Evolutionary conservation across 805 yeast genomes (phyloP), one percentile per base, ranked within the genome.

Genomic region (Ogataea glucozyma): DNA sequence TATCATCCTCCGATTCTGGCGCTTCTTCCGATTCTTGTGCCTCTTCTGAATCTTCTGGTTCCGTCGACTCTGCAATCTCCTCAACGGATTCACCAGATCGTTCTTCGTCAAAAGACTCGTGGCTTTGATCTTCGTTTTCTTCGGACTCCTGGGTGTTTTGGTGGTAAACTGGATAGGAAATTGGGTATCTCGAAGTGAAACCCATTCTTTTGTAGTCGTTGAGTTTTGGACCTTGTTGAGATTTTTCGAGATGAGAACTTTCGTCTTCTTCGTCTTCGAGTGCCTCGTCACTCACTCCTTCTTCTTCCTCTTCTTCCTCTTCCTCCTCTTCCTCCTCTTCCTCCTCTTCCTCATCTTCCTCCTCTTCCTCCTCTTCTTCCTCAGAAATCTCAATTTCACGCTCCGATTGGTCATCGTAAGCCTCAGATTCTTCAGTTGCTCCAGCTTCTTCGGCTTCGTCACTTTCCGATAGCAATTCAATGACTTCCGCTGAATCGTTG

Each of bases 381-480:
- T 40, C 47, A 7, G 38, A 38, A 5, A 32, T 41, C n/a, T 14
- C 45, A n/a, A 38, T 46, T 22, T 43, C 44, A 20, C 26, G 38
- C 24, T 46, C 47, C 19, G 39, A 39, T 38, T 41, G 49, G 18
- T 26, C 38, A 23, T 40, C 36, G 16, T 38, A 39, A 13, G 41
- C 39, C n/a, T 26, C 33, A n/a, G 41, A 47, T 17, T 41, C 48
- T 34, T 44, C 43, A 21, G 35, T 44, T 20, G 14, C 37, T 18
- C 40, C 40, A 11, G 26, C 37, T 9, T 23, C 43, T 13, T 20
- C 41, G 10, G 22, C 46, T 4, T 46, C 43, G 13, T 45, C 60
- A 37, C 49, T 31, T 9, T 48, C 49, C 4, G 51, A 44, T 26
- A 42, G 46, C 14, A 48, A 39, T 10, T 52, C 54, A 9, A 39